A percentile compares a stretch with the other conserved stretches of the same genome.
phyloP scores from a whole-genome alignment of 257 asterid species.

The Apocynum venetum region DNA sequence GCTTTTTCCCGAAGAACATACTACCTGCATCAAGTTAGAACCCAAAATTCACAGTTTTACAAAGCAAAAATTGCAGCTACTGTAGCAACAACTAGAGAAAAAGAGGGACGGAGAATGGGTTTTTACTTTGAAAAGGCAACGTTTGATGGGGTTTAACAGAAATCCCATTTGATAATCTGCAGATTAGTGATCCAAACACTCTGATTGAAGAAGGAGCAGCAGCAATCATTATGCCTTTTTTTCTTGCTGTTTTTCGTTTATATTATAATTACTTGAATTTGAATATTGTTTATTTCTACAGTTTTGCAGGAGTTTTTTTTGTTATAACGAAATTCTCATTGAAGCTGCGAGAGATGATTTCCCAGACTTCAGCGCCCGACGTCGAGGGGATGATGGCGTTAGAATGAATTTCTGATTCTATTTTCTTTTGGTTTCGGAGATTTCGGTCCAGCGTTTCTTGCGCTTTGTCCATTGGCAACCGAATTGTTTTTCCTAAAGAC shows the following conservation, averaged over 20 bases:
- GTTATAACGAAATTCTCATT: neutral
- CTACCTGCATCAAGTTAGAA: constrained; percentile 36
- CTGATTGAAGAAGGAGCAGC: constrained; percentile 41
- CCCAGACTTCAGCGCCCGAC: neutral
- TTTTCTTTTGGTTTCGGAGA: neutral
- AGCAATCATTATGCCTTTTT: neutral
- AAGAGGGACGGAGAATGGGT: constrained; percentile 12
- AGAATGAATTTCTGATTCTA: neutral
- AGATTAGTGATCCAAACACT: constrained; percentile 49
- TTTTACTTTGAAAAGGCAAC: constrained; percentile 35
- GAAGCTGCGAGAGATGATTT: neutral
- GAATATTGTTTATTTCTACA: neutral
- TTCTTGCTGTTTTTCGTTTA: neutral
- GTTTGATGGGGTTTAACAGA: constrained; percentile 43
- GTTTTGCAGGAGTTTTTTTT: neutral
- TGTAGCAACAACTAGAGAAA: neutral
- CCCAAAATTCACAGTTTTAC: neutral
- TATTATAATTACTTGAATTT: neutral
- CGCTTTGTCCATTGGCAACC: no score
- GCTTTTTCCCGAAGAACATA: constrained; percentile 26
- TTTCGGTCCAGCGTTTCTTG: neutral
- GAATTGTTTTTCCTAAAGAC: no score
- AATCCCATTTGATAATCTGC: constrained; percentile 64
- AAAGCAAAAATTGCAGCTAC: neutral
- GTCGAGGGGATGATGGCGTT: neutral